Base-by-base conservation (phyloP, 805 yeast genomes). In the Lachancea lanzarotensis region DNA sequence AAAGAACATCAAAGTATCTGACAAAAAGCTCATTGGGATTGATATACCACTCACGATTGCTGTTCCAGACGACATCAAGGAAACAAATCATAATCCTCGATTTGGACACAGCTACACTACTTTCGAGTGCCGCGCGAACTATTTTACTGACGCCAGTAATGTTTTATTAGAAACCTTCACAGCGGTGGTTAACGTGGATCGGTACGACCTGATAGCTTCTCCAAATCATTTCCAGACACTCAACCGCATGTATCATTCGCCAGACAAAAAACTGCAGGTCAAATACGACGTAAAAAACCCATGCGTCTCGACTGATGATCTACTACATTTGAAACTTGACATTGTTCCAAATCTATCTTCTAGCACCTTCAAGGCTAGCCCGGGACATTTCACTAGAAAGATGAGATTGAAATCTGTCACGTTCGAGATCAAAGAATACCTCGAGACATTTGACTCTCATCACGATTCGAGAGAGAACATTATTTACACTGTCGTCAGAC, bases 1-100 rank as follows among this genome's bases (percentile, higher is more conserved):
- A 45, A 53, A 62, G 38, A 50, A 46, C n/a, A 51, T 55, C 15
- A 58, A 69, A 36, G 71, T 74, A 2, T 66, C 73, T 6, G 62
- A 62, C 35, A 68, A 69, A 43, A 68, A 70, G 19, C 53, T 76
- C 17, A 52, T 80, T 3, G 84, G 81, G 0, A 54, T 81, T 31
- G 85, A 81, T 53, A 57, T 81, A 1, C 87, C 87, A 0, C 60
- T 81, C 33, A 63, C 80, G 3, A 70, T 81, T 13, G 80, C 78
- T 0, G 59, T 81, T 16, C 79, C 78, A 1, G 72, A 72, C 38
- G 76, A 77, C 42, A 67, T 79, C 3, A 65, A 71, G 10, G 71
- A 81, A 25, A 78, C 83, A 25, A 77, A 80, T 6, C 71, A 65
- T 44, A 73, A 71, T 37, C 59, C 67, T 3, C 56, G 60, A 15